These are phyloP conservation scores for Adenanthera pavonina DNA, from an alignment of 306 rosid genomes.

Conservation along the genomic window DNA sequence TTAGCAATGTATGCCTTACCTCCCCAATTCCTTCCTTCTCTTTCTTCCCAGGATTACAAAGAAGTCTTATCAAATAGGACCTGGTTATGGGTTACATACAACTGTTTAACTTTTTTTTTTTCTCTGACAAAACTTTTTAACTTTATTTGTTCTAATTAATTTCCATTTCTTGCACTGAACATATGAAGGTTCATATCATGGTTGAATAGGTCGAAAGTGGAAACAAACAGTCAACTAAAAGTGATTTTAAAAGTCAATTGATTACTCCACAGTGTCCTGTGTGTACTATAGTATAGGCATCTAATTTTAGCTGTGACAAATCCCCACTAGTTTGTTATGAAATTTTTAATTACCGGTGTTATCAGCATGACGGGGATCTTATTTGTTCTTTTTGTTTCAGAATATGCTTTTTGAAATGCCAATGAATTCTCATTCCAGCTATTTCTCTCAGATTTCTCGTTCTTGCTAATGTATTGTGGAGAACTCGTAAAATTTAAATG, in stretches of 20 bases:
- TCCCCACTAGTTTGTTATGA: neutral
- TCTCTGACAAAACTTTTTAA: too few relatives aligned
- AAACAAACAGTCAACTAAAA: neutral
- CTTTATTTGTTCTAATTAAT: neutral
- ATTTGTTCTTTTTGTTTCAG: neutral
- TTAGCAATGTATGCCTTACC: neutral
- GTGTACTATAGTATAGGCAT: neutral
- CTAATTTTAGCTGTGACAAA: neutral
- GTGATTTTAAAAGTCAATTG: neutral
- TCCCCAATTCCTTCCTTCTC: neutral
- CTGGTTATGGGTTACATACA: neutral
- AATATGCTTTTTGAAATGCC: neutral
- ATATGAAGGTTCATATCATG: neutral
- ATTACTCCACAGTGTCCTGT: conserved; percentile 3
- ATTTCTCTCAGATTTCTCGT: neutral
- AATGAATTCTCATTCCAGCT: neutral
- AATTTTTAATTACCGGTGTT: neutral
- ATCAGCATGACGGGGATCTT: neutral
- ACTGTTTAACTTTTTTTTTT: neutral
- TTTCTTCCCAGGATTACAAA: neutral
- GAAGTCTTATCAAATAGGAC: neutral
- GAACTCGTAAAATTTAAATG: conserved; percentile 9
- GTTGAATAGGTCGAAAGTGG: neutral
- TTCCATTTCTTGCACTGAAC: neutral
- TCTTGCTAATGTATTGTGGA: neutral